A percentile compares a stretch with the other conserved stretches of the same genome.
Evolutionary conservation across 2,329 filamentous ascomycete species (phyloP).

Genomic region (Chlorencoelia australis): DNA sequence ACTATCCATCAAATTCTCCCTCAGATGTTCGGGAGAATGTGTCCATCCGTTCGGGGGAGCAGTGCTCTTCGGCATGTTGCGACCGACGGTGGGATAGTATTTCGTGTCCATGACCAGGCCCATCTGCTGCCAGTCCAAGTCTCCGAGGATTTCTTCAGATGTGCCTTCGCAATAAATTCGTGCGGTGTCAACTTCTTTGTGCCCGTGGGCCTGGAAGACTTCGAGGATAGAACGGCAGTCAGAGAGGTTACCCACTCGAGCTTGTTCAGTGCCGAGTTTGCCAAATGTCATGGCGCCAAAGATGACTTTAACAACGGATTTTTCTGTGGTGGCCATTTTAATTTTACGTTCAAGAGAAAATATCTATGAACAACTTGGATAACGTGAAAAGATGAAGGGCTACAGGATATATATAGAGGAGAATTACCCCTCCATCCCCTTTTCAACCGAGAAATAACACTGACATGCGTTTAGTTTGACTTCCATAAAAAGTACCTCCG

Average conservation of each 20-base stretch:
- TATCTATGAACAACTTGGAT: too few species aligned
- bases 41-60: constrained; percentile 17
- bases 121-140: constrained; percentile 51
- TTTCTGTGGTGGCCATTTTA: not conserved
- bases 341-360: too few species aligned
- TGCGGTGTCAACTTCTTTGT: constrained; percentile 62
- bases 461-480: too few species aligned
- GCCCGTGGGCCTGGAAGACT: constrained; percentile 53
- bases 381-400: too few species aligned
- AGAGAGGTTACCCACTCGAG: constrained; percentile 26
- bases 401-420: too few species aligned
- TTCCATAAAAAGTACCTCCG: too few species aligned
- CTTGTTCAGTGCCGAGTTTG: constrained; percentile 15
- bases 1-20: constrained; percentile 38
- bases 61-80: too few species aligned
- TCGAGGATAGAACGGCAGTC: constrained; percentile 53
- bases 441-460: too few species aligned
- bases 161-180: constrained; percentile 52
- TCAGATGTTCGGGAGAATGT: constrained; percentile 42
- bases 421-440: too few species aligned
- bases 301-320: constrained; percentile 6
- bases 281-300: constrained; percentile 21
- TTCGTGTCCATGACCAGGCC: constrained; percentile 55
- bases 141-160: constrained; percentile 52
- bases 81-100: constrained; percentile 11